phyloP scores from a whole-genome alignment of 495 filamentous ascomycete genomes.

The Podospora appendiculata region DNA sequence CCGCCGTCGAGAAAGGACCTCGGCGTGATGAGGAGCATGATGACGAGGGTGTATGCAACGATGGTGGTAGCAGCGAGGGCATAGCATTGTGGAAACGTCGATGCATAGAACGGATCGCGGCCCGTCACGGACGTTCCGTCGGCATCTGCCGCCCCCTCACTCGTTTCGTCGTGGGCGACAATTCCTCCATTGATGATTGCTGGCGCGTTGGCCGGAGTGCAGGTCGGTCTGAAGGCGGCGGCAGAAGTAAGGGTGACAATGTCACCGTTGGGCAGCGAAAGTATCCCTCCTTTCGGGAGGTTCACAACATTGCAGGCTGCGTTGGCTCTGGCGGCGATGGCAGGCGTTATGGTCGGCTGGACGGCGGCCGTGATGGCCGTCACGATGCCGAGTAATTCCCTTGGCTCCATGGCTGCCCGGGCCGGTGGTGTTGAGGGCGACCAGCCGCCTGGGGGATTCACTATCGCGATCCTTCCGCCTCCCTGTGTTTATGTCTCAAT shows the following conservation, averaged over 20 bases:
- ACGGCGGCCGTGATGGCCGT: constrained; percentile 1
- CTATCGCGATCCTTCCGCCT: constrained; percentile 21
- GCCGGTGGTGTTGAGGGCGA: constrained; percentile 10
- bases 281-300: constrained; percentile 52
- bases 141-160: not conserved
- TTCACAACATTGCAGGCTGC: constrained; percentile 31
- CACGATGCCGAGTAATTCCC: constrained; percentile 12
- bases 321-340: constrained; percentile 8
- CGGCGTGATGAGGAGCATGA: constrained; percentile 88
- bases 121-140: constrained; percentile 6
- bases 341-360: constrained; percentile 6
- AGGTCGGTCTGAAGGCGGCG: constrained; percentile 56
- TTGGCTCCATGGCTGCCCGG: constrained; percentile 14
- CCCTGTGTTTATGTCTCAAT: constrained; percentile 17
- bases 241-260: constrained; percentile 54
- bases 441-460: constrained; percentile 8
- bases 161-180: constrained; percentile 29
- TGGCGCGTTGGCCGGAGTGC: constrained; percentile 40
- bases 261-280: constrained; percentile 50
- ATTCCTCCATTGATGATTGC: constrained; percentile 36
- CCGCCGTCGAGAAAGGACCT: constrained; percentile 84
- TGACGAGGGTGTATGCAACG: constrained; percentile 86
- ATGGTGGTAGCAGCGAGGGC: constrained; percentile 86
- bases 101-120: constrained; percentile 77
- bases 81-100: constrained; percentile 83